Conservation (phyloP, 495 filamentous ascomycete genomes). For the Penicillium herquei region DNA sequence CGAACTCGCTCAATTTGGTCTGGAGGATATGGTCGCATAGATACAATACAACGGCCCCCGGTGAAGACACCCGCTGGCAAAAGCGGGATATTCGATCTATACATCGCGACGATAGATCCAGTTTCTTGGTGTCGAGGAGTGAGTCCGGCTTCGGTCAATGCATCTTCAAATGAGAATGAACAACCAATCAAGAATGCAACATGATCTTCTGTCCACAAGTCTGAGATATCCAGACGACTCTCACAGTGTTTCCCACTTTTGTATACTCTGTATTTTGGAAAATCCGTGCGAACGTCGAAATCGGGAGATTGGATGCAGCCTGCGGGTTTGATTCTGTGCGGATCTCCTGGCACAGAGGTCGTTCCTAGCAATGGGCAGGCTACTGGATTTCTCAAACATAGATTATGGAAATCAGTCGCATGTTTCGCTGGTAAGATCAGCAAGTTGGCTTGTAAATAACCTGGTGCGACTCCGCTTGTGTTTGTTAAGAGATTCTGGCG, state of each 20-base stretch:
- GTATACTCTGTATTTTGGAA: conserved; percentile 55
- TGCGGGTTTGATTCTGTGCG: conserved; percentile 16
- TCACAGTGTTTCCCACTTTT: conserved; percentile 28
- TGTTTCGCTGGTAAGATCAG: conserved; percentile 52
- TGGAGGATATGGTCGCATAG: conserved; percentile 51
- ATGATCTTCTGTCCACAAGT: conserved; percentile 49
- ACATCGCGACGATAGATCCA: conserved; percentile 50
- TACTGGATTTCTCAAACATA: conserved; percentile 57
- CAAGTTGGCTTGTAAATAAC: conserved; percentile 57
- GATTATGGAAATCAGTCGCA: conserved; percentile 49
- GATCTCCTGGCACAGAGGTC: conserved; percentile 17
- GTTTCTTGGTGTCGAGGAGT: conserved; percentile 41
- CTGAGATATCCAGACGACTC: conserved; percentile 32
- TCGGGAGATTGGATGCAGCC: conserved; percentile 27
- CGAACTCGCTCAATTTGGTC: conserved; percentile 48
- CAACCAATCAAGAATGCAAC: conserved; percentile 59
- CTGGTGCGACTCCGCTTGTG: conserved; percentile 51
- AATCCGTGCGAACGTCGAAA: conserved; percentile 52
- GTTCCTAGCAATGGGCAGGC: conserved; percentile 54
- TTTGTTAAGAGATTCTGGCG: conserved; percentile 39
- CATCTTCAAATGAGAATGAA: conserved; percentile 55
- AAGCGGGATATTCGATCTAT: conserved; percentile 48
- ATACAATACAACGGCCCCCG: conserved; percentile 46
- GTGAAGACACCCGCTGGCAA: conserved; percentile 53
- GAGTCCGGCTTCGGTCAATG: conserved; percentile 43